Evolutionary conservation across 352 stramenopile genomes (phyloP), one percentile per base, ranked within the genome.

Genomic region (Phytophthora capsici): DNA sequence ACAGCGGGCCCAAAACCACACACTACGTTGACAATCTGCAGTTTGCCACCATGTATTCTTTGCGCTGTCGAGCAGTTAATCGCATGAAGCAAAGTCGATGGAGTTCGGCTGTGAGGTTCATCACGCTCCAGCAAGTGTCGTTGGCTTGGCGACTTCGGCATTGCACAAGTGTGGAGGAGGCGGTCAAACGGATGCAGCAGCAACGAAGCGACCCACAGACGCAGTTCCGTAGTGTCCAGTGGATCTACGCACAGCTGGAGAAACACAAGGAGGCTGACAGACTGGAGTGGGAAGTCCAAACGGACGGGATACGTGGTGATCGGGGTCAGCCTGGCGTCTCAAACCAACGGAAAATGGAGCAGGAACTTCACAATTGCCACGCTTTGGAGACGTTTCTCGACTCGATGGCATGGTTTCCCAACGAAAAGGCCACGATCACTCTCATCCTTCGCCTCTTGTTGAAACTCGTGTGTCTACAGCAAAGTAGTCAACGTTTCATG

Each of bases 71-170:
- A 2, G 60, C 57, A 3, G 75, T 77, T 8, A 88, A 88, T 19
- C 52, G 56, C 0, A 80, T 90, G 74, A 73, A 64, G 46, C 79
- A 80, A 50, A 82, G 83, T 66, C 25, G 45, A 34, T 91, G 83
- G 83, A 90, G 80, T 45, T 48, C 63, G 19, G 66, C 63, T 20
- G 71, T 89, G 17, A 70, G 68, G 13, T 73, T 91, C 41, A 53
- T 83, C 25, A 91, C 83, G 2, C 69, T 82, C 9, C 75, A 74
- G 19, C 60, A 68, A 40, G 68, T 84, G 20, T 88, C 83, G 17
- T 63, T 91, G 25, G 69, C 78, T 9, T 91, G 83, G 83, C 66
- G 80, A 6, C 66, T 89, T 26, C 61, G 61, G 20, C 71, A 89
- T 34, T 91, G 83, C 47, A 56, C 51, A 1, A 88, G 67, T 32